Evolutionary conservation across 2,329 filamentous ascomycete genomes (phyloP).

Genomic region (Aspergillus thermomutatus): DNA sequence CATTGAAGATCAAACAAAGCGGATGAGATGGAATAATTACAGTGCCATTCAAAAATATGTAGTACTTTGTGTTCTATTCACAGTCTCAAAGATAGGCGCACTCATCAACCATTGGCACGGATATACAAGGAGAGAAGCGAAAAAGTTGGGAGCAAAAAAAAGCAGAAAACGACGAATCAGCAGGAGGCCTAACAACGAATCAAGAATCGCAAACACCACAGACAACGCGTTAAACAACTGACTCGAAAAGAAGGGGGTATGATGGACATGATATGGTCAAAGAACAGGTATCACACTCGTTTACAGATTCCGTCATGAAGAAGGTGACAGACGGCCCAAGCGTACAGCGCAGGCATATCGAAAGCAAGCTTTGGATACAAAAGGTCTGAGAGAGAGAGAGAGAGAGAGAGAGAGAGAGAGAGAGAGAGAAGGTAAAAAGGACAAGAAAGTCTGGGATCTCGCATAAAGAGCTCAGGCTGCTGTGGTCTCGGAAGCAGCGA

Average conservation of each 20-base stretch:
- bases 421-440: slow-evolving; percentile 8
- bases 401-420: slow-evolving; percentile 8
- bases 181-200: not conserved
- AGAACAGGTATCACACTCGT: slow-evolving; percentile 17
- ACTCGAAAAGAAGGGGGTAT: slow-evolving; percentile 15
- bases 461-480: slow-evolving; percentile 12
- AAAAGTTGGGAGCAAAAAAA: not conserved
- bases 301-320: slow-evolving; percentile 11
- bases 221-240: slow-evolving; percentile 4
- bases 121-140: not conserved
- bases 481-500: slow-evolving; percentile 16
- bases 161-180: not conserved
- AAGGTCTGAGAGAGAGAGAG: slow-evolving; percentile 7
- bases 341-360: slow-evolving; percentile 8
- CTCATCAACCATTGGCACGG: not conserved
- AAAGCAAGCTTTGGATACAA: slow-evolving; percentile 13
- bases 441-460: slow-evolving; percentile 3
- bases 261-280: slow-evolving; percentile 14
- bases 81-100: not conserved
- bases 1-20: not conserved
- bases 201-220: slow-evolving; percentile 4
- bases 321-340: not conserved
- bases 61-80: not conserved
- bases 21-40: not conserved
- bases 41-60: not conserved